Percentiles rank a stretch among this genome's conserved stretches.
Conservation (phyloP, 306 rosid species). For the Parietaria judaica region DNA sequence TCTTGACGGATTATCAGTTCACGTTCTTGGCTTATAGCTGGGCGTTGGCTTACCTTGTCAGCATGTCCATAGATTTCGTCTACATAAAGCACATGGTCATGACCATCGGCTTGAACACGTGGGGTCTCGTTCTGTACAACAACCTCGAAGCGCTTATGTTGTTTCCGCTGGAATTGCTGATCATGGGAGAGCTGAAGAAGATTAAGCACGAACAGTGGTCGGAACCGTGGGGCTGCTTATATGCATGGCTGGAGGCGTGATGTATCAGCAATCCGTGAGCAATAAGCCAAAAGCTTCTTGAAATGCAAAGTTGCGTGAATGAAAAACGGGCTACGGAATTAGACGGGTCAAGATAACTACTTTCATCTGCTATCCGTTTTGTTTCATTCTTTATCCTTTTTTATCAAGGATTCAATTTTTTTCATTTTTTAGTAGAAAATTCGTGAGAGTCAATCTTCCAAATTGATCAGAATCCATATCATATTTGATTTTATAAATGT, state of each 20-base stretch:
- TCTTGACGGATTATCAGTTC: conserved; percentile 67
- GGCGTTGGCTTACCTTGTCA: conserved; percentile 70
- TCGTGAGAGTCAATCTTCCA: background rate
- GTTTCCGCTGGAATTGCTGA: conserved; percentile 66
- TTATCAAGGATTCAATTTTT: background rate
- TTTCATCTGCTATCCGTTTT: background rate
- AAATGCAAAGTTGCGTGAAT: conserved; percentile 32
- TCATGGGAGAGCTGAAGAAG: conserved; percentile 79
- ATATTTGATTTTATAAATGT: background rate
- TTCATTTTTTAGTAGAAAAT: background rate
- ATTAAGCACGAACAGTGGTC: conserved; percentile 64
- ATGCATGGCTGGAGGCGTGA: conserved; percentile 70
- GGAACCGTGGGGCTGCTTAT: conserved; percentile 72
- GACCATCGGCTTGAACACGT: conserved; percentile 72
- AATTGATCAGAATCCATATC: background rate
- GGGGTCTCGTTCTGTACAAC: conserved; percentile 82
- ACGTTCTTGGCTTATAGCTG: conserved; percentile 66
- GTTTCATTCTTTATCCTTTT: background rate
- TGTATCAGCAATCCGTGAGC: conserved; percentile 69
- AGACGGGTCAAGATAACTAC: conserved; percentile 27
- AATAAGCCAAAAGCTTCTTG: conserved; percentile 55
- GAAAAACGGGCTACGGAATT: conserved; percentile 28
- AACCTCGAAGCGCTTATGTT: conserved; percentile 74
- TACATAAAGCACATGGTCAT: conserved; percentile 79
- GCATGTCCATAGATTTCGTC: conserved; percentile 79